Evolutionary conservation across 2,329 filamentous ascomycete species (phyloP).

Genomic region (Penicillium sp.): DNA sequence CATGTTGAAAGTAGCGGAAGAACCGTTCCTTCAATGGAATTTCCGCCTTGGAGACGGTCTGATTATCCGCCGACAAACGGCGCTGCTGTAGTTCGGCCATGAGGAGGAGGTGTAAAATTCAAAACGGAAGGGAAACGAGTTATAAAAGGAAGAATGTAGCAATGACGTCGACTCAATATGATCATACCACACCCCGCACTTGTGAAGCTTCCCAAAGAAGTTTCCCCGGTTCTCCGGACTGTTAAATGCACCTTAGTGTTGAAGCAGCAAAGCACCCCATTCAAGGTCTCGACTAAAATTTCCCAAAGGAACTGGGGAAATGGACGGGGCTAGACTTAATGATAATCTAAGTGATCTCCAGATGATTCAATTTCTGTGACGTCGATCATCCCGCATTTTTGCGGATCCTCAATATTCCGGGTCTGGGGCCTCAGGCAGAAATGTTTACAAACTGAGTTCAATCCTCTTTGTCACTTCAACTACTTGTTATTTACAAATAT

Average conservation of each 20-base stretch:
- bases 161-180: conserved; percentile 36
- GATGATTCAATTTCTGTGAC: conserved; percentile 17
- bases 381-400: conserved; percentile 29
- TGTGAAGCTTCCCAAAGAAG: not conserved
- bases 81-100: conserved; percentile 38
- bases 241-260: not conserved
- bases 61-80: conserved; percentile 36
- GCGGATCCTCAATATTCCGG: conserved; percentile 1
- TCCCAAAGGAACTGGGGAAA: not conserved
- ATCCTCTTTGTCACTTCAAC: too few species aligned
- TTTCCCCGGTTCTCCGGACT: not conserved
- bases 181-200: conserved; percentile 25
- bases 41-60: conserved; percentile 37
- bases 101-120: conserved; percentile 3
- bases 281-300: too few species aligned
- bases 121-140: not conserved
- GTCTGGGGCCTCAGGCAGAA: not conserved
- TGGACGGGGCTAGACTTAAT: not conserved
- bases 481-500: too few species aligned
- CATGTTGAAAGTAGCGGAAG: conserved; percentile 78
- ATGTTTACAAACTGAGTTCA: not conserved
- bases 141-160: conserved; percentile 21
- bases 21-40: conserved; percentile 71
- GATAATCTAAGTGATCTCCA: not conserved
- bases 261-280: too few species aligned